Evolutionary conservation across 148 eudicot genomes (phyloP), one percentile per base, ranked within the genome.

Genomic region (Rhododendron williamsianum): DNA sequence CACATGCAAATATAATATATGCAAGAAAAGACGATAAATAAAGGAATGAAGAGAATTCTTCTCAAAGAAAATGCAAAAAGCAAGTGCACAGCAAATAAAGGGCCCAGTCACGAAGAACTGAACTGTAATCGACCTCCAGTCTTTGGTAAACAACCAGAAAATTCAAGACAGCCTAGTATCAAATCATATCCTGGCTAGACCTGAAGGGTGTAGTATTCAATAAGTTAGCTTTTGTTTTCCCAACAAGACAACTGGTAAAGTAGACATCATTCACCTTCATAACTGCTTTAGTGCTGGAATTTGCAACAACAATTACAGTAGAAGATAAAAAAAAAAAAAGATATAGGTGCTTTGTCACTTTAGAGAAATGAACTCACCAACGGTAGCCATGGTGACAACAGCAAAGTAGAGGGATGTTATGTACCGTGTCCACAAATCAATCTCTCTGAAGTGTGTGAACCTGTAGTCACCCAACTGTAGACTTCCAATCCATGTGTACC

Each of bases 401-500:
- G 99, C 95, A 87, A 97, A 97, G 86, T 97, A 97, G 35, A 97
- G 82, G 21, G 99, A 97, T 15, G 96, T 95, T 77, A 89, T 87
- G 84, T 97, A 97, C 63, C 92, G 89, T 79, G 81, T 92, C 99
- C 96, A 92, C 46, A 97, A 49, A 88, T 95, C 96, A 83, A 97
- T 91, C 72, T 92, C 92, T 88, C 98, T 91, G 82, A 97, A 97
- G 87, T 92, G 84, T 33, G 92, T 84, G 89, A 94, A 97, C 81
- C 92, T 94, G 69, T 92, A 93, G 69, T 94, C 98, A 21, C 99
- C 99, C 86, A 97, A 10, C 76, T 89, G 90, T 85, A 97, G 93
- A 87, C 96, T 95, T 78, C 99, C 99, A 83, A 97, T 97, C 98
- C 99, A 97, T 82, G 99, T 97, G 87, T 95, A 97, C 12, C 93